Conservation (phyloP, 225 moss, liverwort and hornwort genomes). For the Lunularia cruciata region DNA sequence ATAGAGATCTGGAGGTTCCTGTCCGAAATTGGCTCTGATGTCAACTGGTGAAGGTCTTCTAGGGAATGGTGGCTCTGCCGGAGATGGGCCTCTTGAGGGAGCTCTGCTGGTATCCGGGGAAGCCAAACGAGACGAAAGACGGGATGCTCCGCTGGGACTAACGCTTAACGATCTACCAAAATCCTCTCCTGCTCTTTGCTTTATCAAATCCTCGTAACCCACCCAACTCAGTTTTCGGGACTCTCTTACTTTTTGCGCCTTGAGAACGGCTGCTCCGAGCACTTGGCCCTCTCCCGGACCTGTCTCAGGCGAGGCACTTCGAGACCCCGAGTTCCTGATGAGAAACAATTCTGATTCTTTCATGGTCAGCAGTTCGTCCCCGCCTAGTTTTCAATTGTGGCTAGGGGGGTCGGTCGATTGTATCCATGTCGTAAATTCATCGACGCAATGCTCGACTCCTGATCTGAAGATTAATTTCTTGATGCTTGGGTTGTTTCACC, state of each 20-base stretch:
- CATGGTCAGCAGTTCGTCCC: slow-evolving; percentile 17
- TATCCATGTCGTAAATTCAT: too few species aligned
- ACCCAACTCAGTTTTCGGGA: slow-evolving; percentile 47
- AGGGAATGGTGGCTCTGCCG: neutral
- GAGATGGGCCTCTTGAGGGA: slow-evolving; percentile 41
- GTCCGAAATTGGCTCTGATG: slow-evolving; percentile 20
- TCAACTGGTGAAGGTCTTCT: slow-evolving; percentile 13
- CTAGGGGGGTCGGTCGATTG: neutral
- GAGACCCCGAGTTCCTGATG: slow-evolving; percentile 35
- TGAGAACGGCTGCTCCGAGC: slow-evolving; percentile 24
- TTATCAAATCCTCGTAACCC: slow-evolving; percentile 41
- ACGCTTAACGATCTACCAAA: slow-evolving; percentile 23
- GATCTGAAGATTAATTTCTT: too few species aligned
- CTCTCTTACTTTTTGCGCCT: slow-evolving; percentile 35
- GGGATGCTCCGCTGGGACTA: slow-evolving; percentile 21
- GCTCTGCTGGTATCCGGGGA: slow-evolving; percentile 29
- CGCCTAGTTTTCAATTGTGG: neutral
- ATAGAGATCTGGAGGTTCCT: slow-evolving; percentile 38
- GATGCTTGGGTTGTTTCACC: too few species aligned
- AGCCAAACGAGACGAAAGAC: slow-evolving; percentile 29
- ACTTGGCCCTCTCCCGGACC: slow-evolving; percentile 28
- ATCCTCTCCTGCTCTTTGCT: slow-evolving; percentile 27
- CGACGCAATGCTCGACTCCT: too few species aligned
- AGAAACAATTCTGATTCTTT: slow-evolving; percentile 38
- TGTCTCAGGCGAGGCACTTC: slow-evolving; percentile 35